phyloP scores from a whole-genome alignment of 345 rosid genomes.

The thale cress (Arabidopsis thaliana) region DNA sequence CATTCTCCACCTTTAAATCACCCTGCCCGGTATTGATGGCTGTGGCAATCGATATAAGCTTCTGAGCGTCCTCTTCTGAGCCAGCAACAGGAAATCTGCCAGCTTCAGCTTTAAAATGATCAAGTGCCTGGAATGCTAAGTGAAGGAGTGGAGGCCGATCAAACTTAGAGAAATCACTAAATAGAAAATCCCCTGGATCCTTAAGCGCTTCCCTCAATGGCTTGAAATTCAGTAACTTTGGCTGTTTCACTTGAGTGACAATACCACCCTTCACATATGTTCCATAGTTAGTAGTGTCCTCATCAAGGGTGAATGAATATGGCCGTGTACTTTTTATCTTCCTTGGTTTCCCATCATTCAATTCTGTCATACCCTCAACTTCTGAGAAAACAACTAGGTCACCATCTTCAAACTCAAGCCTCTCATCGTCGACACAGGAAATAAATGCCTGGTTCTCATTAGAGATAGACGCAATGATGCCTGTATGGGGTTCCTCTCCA shows the following conservation, averaged over 20 bases:
- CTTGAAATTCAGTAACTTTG: slow-evolving; percentile 83
- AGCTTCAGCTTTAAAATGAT: slow-evolving; percentile 66
- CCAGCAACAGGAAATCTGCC: slow-evolving; percentile 89
- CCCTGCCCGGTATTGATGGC: slow-evolving; percentile 71
- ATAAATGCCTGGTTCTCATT: slow-evolving; percentile 86
- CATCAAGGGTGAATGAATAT: slow-evolving; percentile 86
- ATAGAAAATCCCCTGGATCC: slow-evolving; percentile 95
- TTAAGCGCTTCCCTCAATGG: slow-evolving; percentile 86
- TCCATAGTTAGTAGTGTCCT: slow-evolving; percentile 73
- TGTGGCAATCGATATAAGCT: slow-evolving; percentile 66
- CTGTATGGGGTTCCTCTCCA: slow-evolving; percentile 95
- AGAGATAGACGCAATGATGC: slow-evolving; percentile 92
- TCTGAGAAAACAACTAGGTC: slow-evolving; percentile 96
- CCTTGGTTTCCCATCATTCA: slow-evolving; percentile 97
- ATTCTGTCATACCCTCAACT: slow-evolving; percentile 90
- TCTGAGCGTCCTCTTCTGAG: slow-evolving; percentile 88
- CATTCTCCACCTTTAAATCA: slow-evolving; percentile 73
- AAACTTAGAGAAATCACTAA: slow-evolving; percentile 93
- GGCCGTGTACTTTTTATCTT: slow-evolving; percentile 84
- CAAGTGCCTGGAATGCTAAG: slow-evolving; percentile 94
- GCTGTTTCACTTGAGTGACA: slow-evolving; percentile 93
- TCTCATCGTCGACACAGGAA: slow-evolving; percentile 96
- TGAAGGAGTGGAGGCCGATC: slow-evolving; percentile 91
- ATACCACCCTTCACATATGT: slow-evolving; percentile 89
- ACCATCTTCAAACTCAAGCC: slow-evolving; percentile 96